phyloP scores from a whole-genome alignment of 805 yeast species.

The Wickerhamiella brachini region DNA sequence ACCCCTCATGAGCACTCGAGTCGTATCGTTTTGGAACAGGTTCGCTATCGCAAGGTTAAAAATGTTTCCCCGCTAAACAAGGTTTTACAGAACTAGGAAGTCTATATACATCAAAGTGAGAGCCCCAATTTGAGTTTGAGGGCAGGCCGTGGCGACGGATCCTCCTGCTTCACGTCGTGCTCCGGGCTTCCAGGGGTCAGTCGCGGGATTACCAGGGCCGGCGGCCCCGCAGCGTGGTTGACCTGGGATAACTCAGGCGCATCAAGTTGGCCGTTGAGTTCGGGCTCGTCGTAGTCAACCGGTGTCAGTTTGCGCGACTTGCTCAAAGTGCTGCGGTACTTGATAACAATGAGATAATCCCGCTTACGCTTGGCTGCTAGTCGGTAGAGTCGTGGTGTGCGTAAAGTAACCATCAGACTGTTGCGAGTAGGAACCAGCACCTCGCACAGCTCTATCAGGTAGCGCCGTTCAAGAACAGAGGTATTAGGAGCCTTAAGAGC shows the following conservation, averaged over 20 bases:
- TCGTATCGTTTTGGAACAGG: too few relatives aligned
- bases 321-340: conserved; percentile 18
- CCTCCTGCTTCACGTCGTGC: not conserved
- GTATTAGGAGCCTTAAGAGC: conserved; percentile 45
- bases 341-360: conserved; percentile 34
- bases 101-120: not conserved
- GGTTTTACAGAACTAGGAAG: not conserved
- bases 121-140: conserved; percentile 1
- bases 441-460: conserved; percentile 49
- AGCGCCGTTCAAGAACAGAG: conserved; percentile 45
- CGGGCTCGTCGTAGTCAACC: not conserved
- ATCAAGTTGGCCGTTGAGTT: not conserved
- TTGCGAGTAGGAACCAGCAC: conserved; percentile 52
- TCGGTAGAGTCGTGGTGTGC: conserved; percentile 54
- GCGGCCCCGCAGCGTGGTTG: not conserved
- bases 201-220: not conserved
- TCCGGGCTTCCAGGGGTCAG: not conserved
- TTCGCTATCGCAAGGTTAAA: too few relatives aligned
- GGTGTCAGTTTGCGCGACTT: conserved; percentile 5
- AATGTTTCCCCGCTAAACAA: too few relatives aligned
- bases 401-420: conserved; percentile 45
- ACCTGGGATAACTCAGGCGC: not conserved
- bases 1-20: too few relatives aligned
- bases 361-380: conserved; percentile 44
- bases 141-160: not conserved